phyloP scores from a whole-genome alignment of 2,329 filamentous ascomycete species.

The Calonectria crousiana region DNA sequence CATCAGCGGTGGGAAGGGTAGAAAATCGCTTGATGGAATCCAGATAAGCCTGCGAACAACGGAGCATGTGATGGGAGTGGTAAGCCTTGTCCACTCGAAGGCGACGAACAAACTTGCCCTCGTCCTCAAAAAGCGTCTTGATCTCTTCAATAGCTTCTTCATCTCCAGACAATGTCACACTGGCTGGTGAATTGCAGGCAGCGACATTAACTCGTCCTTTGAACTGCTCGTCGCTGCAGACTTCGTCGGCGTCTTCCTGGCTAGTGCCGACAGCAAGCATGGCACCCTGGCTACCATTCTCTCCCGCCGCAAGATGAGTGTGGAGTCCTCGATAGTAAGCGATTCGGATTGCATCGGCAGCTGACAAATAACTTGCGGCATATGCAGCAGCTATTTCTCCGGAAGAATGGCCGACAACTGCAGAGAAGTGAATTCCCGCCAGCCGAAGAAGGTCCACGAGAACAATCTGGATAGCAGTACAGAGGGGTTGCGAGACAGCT shows the following conservation, averaged over 20 bases:
- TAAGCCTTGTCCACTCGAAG: conserved; percentile 61
- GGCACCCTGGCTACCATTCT: background rate
- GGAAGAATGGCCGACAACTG: conserved; percentile 61
- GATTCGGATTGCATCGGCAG: conserved; percentile 40
- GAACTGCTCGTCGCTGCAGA: conserved; percentile 20
- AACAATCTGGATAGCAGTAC: conserved; percentile 46
- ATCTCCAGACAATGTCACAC: conserved; percentile 48
- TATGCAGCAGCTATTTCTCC: conserved; percentile 66
- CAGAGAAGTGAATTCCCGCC: conserved; percentile 49
- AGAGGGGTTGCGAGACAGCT: conserved; percentile 47
- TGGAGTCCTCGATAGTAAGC: conserved; percentile 31
- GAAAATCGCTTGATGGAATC: background rate
- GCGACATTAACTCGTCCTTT: conserved; percentile 41
- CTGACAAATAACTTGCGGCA: conserved; percentile 56
- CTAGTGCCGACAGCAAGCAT: conserved; percentile 43
- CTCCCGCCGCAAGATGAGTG: conserved; percentile 4
- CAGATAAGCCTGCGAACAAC: conserved; percentile 31
- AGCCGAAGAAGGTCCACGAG: conserved; percentile 43
- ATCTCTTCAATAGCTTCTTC: conserved; percentile 42
- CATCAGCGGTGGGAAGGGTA: background rate
- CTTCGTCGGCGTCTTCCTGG: conserved; percentile 28
- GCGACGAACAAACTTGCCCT: conserved; percentile 38
- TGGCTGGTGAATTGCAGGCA: conserved; percentile 39
- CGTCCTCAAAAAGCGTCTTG: conserved; percentile 29
- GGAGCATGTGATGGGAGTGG: conserved; percentile 62